Evolutionary conservation across 164 flowering plant species (phyloP).

Genomic region (Tetracentron sinense): DNA sequence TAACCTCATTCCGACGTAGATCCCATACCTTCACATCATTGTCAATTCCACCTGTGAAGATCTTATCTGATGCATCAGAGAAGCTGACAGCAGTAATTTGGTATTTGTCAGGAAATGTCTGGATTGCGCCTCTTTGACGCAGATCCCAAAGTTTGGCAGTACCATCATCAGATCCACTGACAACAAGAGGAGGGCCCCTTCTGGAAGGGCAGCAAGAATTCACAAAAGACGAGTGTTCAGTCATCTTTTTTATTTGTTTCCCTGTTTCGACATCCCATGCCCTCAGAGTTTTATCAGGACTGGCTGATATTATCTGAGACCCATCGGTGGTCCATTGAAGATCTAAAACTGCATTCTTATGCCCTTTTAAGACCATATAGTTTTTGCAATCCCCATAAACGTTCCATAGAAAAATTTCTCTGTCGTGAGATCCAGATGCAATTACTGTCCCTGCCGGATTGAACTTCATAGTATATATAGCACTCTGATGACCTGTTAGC

Average conservation of each 20-base stretch:
- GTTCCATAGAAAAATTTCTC: constrained; percentile 88
- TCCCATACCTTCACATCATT: constrained; percentile 95
- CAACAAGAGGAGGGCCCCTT: constrained; percentile 92
- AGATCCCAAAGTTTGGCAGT: constrained; percentile 98
- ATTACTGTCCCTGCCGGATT: constrained; percentile 84
- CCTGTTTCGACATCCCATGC: constrained; percentile 99
- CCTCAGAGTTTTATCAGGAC: constrained; percentile 91
- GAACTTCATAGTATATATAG: constrained; percentile 89
- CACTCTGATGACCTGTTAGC: constrained; percentile 87
- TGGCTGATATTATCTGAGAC: constrained; percentile 87
- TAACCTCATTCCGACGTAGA: constrained; percentile 77
- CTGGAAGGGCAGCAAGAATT: constrained; percentile 92
- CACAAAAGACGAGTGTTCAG: constrained; percentile 86
- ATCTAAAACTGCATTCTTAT: constrained; percentile 92
- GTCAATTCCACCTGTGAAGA: constrained; percentile 90
- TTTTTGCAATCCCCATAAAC: constrained; percentile 96
- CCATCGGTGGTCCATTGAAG: constrained; percentile 98
- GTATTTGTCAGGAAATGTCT: constrained; percentile 92
- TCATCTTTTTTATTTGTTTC: constrained; percentile 91
- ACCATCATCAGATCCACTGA: constrained; percentile 98
- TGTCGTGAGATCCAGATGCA: constrained; percentile 97
- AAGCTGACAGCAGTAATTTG: constrained; percentile 93
- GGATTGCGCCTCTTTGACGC: constrained; percentile 91
- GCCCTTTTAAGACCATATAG: constrained; percentile 90
- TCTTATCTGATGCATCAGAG: constrained; percentile 94